Conservation (phyloP, 306 rosid species). For the Ormosia semicastrata region DNA sequence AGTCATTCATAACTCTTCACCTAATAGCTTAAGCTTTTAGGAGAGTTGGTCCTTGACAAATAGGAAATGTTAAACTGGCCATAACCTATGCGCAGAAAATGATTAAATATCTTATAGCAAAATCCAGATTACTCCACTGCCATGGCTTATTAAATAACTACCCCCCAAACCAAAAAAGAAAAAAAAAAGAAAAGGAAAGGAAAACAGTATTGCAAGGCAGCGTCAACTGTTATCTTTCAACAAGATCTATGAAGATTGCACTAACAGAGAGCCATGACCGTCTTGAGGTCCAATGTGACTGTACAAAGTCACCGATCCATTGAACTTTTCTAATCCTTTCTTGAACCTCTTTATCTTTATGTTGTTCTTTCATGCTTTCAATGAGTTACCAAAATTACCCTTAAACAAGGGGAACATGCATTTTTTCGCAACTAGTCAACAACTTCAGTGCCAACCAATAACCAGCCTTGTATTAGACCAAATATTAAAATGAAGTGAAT, state of each 20-base stretch:
- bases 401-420: slow-evolving; percentile 18
- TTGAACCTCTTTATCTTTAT: not conserved
- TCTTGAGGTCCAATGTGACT: not conserved
- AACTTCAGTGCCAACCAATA: not conserved
- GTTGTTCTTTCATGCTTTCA: not conserved
- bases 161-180: not conserved
- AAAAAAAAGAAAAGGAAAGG: not conserved
- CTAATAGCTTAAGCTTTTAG: not conserved
- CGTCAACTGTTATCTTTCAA: not conserved
- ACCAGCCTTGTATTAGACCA: not conserved
- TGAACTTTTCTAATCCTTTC: not conserved
- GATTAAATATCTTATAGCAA: not conserved
- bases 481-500: not conserved
- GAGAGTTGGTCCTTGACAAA: not conserved
- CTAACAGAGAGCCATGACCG: not conserved
- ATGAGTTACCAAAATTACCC: slow-evolving; percentile 15
- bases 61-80: not conserved
- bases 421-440: not conserved
- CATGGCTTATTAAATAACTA: not conserved
- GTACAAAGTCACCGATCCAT: not conserved
- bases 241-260: not conserved
- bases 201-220: not conserved
- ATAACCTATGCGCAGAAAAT: not conserved
- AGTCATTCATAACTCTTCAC: not conserved
- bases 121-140: not conserved